phyloP scores from a whole-genome alignment of 352 stramenopile genomes.

The Pythium aristosporum region DNA sequence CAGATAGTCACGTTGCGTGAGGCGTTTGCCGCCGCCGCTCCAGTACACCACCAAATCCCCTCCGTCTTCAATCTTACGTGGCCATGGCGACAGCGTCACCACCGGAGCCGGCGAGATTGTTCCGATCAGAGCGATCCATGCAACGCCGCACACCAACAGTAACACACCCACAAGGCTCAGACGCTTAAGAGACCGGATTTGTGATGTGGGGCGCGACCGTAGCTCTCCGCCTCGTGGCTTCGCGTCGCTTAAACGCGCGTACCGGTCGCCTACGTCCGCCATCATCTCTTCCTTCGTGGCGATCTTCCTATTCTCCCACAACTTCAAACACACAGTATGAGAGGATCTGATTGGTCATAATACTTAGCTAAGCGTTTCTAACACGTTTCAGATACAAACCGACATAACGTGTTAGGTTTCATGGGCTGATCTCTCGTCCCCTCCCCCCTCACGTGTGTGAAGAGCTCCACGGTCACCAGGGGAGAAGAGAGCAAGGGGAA shows the following conservation, averaged over 20 bases:
- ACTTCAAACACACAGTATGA: background rate
- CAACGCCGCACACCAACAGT: slow-evolving; percentile 5
- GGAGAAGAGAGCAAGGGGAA: background rate
- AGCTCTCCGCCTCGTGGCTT: too few relatives aligned
- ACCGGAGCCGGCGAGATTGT: background rate
- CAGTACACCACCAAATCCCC: slow-evolving; percentile 57
- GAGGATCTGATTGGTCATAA: background rate
- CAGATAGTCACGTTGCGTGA: slow-evolving; percentile 50
- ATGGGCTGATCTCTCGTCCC: background rate
- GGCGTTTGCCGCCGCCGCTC: slow-evolving; percentile 7
- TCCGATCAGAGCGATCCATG: background rate
- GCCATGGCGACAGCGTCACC: slow-evolving; percentile 41
- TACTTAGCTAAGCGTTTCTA: background rate
- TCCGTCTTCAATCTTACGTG: slow-evolving; percentile 40
- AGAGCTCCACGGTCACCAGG: background rate
- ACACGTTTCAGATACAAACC: background rate
- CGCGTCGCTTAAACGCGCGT: too few relatives aligned
- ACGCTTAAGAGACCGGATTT: too few relatives aligned
- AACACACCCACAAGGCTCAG: background rate
- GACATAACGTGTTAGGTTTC: background rate
- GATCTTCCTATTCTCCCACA: too few relatives aligned
- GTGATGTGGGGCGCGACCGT: too few relatives aligned
- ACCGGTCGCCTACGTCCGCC: too few relatives aligned
- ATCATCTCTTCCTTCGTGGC: too few relatives aligned
- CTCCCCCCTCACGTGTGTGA: slow-evolving; percentile 2